Conservation (phyloP, 345 rosid species). For the Sonneratia caseolaris region DNA sequence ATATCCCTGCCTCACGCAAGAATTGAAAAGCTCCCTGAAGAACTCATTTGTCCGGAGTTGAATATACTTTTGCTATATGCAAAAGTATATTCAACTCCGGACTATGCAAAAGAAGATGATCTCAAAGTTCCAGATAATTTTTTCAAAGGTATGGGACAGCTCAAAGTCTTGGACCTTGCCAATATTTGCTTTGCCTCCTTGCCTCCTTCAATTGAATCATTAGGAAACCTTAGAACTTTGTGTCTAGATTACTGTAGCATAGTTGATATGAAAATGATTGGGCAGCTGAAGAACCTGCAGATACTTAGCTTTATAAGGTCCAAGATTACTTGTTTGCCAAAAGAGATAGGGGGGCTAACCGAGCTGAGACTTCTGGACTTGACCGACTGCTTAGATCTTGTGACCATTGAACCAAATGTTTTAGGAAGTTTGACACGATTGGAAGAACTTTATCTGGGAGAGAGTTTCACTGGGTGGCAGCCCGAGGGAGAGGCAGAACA, state of each 20-base stretch:
- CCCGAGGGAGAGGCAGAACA: not conserved
- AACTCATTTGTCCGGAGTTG: rapidly evolving
- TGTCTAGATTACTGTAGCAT: not conserved
- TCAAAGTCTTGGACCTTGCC: not conserved
- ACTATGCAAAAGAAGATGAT: not conserved
- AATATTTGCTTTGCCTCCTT: not conserved
- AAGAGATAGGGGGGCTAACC: not conserved
- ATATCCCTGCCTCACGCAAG: rapidly evolving
- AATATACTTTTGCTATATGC: not conserved
- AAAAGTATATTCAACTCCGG: too few species aligned
- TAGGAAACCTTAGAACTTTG: rapidly evolving
- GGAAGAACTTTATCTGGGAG: not conserved
- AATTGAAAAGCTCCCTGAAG: rapidly evolving
- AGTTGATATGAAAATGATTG: not conserved
- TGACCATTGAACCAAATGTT: not conserved
- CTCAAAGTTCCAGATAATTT: not conserved
- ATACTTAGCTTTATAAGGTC: not conserved
- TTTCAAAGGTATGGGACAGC: not conserved
- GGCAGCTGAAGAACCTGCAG: not conserved
- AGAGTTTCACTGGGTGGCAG: not conserved
- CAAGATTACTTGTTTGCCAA: not conserved
- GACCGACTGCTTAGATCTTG: rapidly evolving
- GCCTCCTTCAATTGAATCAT: rapidly evolving
- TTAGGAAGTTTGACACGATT: not conserved
- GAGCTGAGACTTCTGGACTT: not conserved